Base-by-base conservation (phyloP, 306 rosid species). In the Hippophae tibetana region DNA sequence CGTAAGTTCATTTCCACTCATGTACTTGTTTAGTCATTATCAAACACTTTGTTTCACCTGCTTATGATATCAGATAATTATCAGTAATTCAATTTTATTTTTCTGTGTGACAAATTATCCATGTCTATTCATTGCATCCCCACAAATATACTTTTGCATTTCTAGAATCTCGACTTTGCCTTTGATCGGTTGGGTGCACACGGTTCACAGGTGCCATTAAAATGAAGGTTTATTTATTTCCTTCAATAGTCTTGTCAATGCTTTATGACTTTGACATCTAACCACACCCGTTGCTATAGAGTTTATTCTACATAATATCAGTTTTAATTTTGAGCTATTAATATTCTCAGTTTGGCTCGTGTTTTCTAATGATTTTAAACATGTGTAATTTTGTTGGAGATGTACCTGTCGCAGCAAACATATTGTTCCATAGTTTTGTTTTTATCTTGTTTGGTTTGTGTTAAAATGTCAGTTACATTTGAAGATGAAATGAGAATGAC, bases 131-230 rank as follows among this genome's bases (percentile, higher is more conserved):
- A 18, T 45, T 68, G 18, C 41, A 66, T 61, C 47, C 42, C 78
- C 25, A 50, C 76, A 58, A 49, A 73, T 74, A 40, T 53, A 43
- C 70, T 69, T 23, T 74, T 81, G 74, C 64, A 60, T 72, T 48
- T 65, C 54, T 52, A 92, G 95, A 78, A 87, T 74, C 86, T 92
- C 72, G 99, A 92, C 87, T 92, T 92, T 43, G 99, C 54, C 56
- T 85, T 92, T 77, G 96, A 92, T 14, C 88, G 96, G 56, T n/a
- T 92, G 67, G 96, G 99, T 45, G 99, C 95, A 61, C 78, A 73
- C 61, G 96, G 82, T 69, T 72, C 93, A 55, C 68, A 70, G 99
- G 96, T 92, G 79, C 64, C 82, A 50, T 53, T 56, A 56, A 55
- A 73, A 49, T 66, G 74, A 54, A 47, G 26, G 5, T 54, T 58